These are phyloP conservation scores for Eucalyptus erythrocorys DNA, from an alignment of 345 rosid species.

Conservation along the genomic window DNA sequence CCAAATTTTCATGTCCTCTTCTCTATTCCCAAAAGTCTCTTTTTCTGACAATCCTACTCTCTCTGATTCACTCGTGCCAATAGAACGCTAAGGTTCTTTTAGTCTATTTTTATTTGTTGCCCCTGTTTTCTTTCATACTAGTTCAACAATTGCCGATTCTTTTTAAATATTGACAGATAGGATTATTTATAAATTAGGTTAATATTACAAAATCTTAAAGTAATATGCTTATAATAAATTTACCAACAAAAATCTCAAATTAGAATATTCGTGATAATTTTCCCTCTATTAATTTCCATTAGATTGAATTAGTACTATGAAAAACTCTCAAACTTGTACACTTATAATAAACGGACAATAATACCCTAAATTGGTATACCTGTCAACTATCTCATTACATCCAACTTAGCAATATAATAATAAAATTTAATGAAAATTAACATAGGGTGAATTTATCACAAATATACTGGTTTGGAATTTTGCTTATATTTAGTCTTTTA, in stretches of 20 bases:
- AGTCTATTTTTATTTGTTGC: background rate
- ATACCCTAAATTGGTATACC: accelerated
- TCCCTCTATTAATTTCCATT: too few relatives aligned
- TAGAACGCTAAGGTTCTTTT: background rate
- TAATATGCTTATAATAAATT: too few relatives aligned
- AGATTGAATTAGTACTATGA: too few relatives aligned
- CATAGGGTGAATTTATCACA: accelerated
- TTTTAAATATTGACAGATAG: background rate
- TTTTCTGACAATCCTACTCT: too few relatives aligned
- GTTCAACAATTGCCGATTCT: background rate
- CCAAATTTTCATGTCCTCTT: background rate
- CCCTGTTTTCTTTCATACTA: background rate
- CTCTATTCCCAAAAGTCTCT: background rate
- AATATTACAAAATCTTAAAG: too few relatives aligned
- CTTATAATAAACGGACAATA: accelerated
- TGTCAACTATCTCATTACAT: accelerated
- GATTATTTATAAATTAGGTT: background rate
- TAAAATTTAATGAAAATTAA: accelerated
- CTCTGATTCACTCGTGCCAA: background rate
- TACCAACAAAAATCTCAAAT: too few relatives aligned
- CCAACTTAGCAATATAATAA: too few relatives aligned
- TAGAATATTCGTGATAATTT: background rate
- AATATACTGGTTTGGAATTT: accelerated
- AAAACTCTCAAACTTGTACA: too few relatives aligned
- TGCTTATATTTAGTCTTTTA: too few relatives aligned